Evolutionary conservation across 2,329 filamentous ascomycete genomes (phyloP).

Genomic region (Ploettnerulaceae sp.): DNA sequence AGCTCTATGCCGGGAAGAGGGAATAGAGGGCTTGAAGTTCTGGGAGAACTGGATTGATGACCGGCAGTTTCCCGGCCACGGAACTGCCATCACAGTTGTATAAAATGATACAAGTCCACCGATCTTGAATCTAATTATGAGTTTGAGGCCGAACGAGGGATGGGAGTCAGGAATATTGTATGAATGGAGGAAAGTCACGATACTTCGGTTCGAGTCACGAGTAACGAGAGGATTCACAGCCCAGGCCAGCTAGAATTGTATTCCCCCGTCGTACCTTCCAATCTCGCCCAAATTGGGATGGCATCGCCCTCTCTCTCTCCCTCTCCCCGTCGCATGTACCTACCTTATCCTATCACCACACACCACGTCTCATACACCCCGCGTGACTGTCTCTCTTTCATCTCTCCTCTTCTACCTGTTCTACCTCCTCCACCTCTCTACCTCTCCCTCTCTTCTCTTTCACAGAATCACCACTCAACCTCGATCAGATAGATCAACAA

Average conservation of each 20-base stretch:
- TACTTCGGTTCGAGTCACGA: no score
- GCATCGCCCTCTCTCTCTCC: no score
- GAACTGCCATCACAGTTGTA: constrained; percentile 5
- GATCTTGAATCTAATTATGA: not conserved
- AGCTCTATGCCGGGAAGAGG: constrained; percentile 82
- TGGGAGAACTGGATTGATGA: constrained; percentile 67
- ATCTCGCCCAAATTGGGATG: no score
- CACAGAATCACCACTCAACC: not conserved
- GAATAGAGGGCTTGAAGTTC: constrained; percentile 84
- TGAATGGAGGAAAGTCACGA: not conserved
- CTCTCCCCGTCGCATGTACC: not conserved
- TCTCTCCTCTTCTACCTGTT: not conserved
- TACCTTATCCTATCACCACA: constrained; percentile 7
- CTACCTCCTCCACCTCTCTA: not conserved
- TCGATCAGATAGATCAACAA: not conserved
- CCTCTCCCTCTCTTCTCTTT: not conserved
- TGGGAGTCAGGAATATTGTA: not conserved
- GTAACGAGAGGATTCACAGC: not conserved
- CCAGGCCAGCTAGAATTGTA: not conserved
- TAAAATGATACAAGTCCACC: constrained; percentile 1
- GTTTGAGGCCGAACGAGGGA: not conserved
- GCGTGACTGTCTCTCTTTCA: constrained; percentile 1
- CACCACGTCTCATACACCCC: constrained; percentile 10
- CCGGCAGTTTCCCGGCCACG: constrained; percentile 8
- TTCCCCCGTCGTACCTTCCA: no score